Percentiles rank a stretch among this genome's conserved stretches.
phyloP scores from a whole-genome alignment of 306 rosid genomes.

The Clitoria ternatea region DNA sequence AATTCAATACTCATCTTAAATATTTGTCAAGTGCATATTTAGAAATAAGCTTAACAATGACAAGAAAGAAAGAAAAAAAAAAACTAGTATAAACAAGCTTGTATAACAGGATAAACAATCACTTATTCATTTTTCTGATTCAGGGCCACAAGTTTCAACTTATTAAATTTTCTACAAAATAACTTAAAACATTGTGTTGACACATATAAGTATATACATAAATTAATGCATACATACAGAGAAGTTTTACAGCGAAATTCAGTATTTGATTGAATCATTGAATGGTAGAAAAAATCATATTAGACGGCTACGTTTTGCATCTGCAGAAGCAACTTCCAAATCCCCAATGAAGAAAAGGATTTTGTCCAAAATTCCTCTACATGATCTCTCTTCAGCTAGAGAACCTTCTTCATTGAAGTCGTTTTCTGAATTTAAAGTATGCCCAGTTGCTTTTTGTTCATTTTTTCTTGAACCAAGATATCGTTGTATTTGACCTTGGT shows the following conservation, averaged over 20 bases:
- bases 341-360: constrained; percentile 80
- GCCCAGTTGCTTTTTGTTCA: constrained; percentile 20
- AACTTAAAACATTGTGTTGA: not conserved
- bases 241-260: constrained; percentile 16
- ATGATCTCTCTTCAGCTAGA: constrained; percentile 40
- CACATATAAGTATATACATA: constrained; percentile 12
- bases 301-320: constrained; percentile 55
- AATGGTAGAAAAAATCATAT: constrained; percentile 18
- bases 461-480: constrained; percentile 58
- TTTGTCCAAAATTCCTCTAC: constrained; percentile 61
- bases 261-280: not conserved
- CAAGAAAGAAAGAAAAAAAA: too few species aligned
- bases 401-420: constrained; percentile 31
- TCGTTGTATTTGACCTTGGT: constrained; percentile 65
- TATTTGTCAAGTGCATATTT: too few species aligned
- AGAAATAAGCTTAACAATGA: too few species aligned
- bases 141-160: not conserved
- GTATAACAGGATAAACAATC: not conserved
- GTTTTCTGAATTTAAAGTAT: constrained; percentile 22
- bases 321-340: constrained; percentile 67
- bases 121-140: not conserved
- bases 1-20: too few species aligned
- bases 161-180: not conserved
- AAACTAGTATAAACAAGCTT: not conserved
- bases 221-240: constrained; percentile 22